Conservation (phyloP, 257 asterid genomes). For the Verbascum thapsus region DNA sequence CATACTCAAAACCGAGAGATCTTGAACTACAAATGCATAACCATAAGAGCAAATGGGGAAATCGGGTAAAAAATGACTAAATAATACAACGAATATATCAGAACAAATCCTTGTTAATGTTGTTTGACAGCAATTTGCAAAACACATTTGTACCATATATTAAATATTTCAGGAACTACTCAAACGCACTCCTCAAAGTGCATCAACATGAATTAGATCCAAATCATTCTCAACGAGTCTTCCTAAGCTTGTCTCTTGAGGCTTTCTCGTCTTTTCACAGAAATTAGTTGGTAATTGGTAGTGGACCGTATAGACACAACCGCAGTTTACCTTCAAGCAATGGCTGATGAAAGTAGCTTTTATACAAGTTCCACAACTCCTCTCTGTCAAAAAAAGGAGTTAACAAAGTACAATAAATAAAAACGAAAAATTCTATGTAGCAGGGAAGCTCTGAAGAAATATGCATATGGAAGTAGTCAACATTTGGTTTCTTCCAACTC, state of each 20-base stretch:
- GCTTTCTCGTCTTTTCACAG: conserved; percentile 37
- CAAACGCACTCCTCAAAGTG: conserved; percentile 2
- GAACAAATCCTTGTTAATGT: neutral
- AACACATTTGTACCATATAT: conserved; percentile 15
- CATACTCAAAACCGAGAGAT: too few species aligned
- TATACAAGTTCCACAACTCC: conserved; percentile 90
- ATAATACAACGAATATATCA: conserved; percentile 9
- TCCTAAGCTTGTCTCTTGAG: conserved; percentile 9
- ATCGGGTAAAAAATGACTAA: too few species aligned
- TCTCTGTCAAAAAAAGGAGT: conserved; percentile 53
- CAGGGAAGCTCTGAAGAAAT: neutral
- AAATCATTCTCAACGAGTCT: too few species aligned
- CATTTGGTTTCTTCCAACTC: neutral
- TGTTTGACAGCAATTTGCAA: conserved; percentile 7
- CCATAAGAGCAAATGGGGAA: too few species aligned
- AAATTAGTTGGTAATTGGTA: conserved; percentile 44
- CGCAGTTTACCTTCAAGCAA: conserved; percentile 68
- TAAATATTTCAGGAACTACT: conserved; percentile 5
- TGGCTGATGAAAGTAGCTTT: conserved; percentile 63
- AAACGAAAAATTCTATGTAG: neutral
- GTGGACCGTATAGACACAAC: conserved; percentile 64
- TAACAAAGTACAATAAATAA: conserved; percentile 7
- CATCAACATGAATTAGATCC: too few species aligned
- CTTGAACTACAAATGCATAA: too few species aligned
- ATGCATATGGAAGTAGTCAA: neutral